Evolutionary conservation across 2,329 filamentous ascomycete species (phyloP).

Genomic region (Botryosphaeria agaves): DNA sequence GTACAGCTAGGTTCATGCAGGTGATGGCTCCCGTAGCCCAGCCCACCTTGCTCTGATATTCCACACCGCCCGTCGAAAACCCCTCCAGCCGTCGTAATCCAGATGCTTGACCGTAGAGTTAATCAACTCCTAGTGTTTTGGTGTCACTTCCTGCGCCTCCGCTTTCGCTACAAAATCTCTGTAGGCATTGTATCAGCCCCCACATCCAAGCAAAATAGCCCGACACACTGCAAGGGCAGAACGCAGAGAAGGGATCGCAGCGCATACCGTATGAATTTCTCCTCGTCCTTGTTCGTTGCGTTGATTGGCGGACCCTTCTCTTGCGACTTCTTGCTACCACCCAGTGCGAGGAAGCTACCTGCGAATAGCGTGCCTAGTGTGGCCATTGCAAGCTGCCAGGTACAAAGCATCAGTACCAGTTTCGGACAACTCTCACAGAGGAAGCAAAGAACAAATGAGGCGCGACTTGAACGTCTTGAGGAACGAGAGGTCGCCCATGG

Average conservation of each 20-base stretch:
- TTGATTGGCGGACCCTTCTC: constrained; percentile 40
- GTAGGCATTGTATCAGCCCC: constrained; percentile 3
- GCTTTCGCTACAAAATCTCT: constrained; percentile 34
- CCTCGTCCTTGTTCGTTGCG: constrained; percentile 48
- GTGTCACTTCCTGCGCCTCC: constrained; percentile 26
- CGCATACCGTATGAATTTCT: constrained; percentile 50
- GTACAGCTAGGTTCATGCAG: neutral
- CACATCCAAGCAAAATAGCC: neutral
- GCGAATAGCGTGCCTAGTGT: constrained; percentile 33
- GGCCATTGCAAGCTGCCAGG: constrained; percentile 40
- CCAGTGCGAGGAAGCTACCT: constrained; percentile 24
- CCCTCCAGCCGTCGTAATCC: neutral
- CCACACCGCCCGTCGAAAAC: neutral
- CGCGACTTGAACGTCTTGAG: too few species aligned
- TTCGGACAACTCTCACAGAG: too few species aligned
- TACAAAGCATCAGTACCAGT: constrained; percentile 5
- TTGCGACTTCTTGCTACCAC: constrained; percentile 29
- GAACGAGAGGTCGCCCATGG: too few species aligned
- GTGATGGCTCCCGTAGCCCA: neutral
- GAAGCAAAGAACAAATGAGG: too few species aligned
- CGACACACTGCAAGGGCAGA: neutral
- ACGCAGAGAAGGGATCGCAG: neutral
- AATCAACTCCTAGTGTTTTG: neutral
- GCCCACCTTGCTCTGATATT: neutral
- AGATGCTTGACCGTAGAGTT: neutral